A percentile compares a stretch with the other conserved stretches of the same genome.
Conservation (phyloP, 306 rosid species). For the Begonia peltatifolia region DNA sequence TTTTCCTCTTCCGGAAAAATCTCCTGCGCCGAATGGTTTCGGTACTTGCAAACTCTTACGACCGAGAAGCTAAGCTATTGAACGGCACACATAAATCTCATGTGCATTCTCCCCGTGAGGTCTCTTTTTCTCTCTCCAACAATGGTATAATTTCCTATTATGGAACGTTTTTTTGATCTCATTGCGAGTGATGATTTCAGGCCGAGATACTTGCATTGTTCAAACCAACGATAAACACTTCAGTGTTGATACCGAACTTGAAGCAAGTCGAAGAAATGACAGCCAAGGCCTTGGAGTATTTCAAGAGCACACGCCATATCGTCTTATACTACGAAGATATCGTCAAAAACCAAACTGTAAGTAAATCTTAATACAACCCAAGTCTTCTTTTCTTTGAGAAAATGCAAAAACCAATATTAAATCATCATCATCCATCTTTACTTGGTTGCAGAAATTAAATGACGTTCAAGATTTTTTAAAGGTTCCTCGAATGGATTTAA, state of each 20-base stretch:
- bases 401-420: not conserved
- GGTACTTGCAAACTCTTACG: conserved; percentile 77
- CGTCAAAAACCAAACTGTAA: conserved; percentile 51
- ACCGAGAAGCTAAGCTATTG: conserved; percentile 76
- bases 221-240: conserved; percentile 58
- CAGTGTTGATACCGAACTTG: conserved; percentile 43
- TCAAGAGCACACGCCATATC: conserved; percentile 65
- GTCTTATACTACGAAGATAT: conserved; percentile 76
- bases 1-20: conserved; percentile 78
- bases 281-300: conserved; percentile 49
- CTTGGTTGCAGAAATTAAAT: conserved; percentile 40
- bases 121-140: conserved; percentile 12
- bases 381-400: not conserved
- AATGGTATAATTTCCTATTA: too few species aligned
- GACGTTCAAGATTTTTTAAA: conserved; percentile 77
- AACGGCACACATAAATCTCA: conserved; percentile 92
- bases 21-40: conserved; percentile 71
- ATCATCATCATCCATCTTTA: not conserved
- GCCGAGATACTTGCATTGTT: conserved; percentile 67
- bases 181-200: conserved; percentile 21
- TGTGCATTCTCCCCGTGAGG: conserved; percentile 84
- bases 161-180: not conserved
- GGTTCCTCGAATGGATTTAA: conserved; percentile 61
- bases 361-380: conserved; percentile 5
- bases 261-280: conserved; percentile 47